phyloP scores from a whole-genome alignment of 306 rosid genomes.

The Datisca glomerata region DNA sequence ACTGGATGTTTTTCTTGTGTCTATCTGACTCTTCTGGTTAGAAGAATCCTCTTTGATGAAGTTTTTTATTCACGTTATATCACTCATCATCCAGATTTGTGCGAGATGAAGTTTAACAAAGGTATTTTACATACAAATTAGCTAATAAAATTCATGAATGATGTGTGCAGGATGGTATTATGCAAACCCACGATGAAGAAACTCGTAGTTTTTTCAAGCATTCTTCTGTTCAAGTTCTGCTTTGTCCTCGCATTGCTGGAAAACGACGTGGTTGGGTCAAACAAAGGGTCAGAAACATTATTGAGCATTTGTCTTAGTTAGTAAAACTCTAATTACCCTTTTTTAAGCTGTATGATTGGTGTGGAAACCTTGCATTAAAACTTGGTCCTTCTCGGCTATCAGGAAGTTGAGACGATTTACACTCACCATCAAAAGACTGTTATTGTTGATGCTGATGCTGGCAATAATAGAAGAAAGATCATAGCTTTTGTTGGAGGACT shows the following conservation, averaged over 20 bases:
- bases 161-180: conserved; percentile 94
- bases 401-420: conserved; percentile 91
- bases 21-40: too few relatives aligned
- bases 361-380: background rate
- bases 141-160: too few relatives aligned
- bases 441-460: conserved; percentile 89
- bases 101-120: too few relatives aligned
- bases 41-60: too few relatives aligned
- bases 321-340: too few relatives aligned
- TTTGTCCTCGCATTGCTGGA: conserved; percentile 81
- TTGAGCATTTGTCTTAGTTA: conserved; percentile 5
- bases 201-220: conserved; percentile 85
- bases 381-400: conserved; percentile 4
- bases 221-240: conserved; percentile 88
- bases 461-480: conserved; percentile 60
- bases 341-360: background rate
- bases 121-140: too few relatives aligned
- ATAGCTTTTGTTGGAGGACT: conserved; percentile 96
- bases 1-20: too few relatives aligned
- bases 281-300: conserved; percentile 46
- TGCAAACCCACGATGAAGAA: conserved; percentile 97
- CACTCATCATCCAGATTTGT: too few relatives aligned
- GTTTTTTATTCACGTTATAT: too few relatives aligned
- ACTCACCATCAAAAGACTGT: conserved; percentile 99
- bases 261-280: conserved; percentile 86